Evolutionary conservation across 805 yeast genomes (phyloP), one percentile per base, ranked within the genome.

Genomic region (Candida yuanshanica): DNA sequence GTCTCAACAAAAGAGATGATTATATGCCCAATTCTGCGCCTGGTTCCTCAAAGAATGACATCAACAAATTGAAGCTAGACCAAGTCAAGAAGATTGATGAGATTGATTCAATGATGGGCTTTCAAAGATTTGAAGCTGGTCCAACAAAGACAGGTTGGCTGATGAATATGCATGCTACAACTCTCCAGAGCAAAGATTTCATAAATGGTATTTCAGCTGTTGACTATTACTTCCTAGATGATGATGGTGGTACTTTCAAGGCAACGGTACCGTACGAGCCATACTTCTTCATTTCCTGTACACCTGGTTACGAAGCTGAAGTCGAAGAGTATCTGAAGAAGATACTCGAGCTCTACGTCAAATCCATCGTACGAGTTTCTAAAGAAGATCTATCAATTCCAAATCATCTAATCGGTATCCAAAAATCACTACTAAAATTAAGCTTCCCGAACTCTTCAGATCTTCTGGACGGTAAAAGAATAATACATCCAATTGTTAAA

Each of bases 241-340:
- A 87, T 54, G 97, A 90, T 59, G 99, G 99, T 36, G 99, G 97
- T 7, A 79, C 85, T 34, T 93, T 95, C 68, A 93, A 91, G 58
- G 81, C 89, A 4, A 83, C 95, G 1, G 63, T 86, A 12, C 83
- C 75, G 43, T 86, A 76, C 57, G 89, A 87, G 51, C 99, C 99
- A 0, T 93, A 93, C 60, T 85, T 93, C 55, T 75, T 83, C 38
- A 64, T 93, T 10, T 70, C 78, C 3, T 77, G 87, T 48, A 68
- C 74, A n/a, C 74, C 74, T 1, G 77, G 79, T 5, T 61, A 59
- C 44, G 70, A 64, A 38, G 55, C 63, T 4, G 97, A 86, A 48
- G 87, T 89, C 4, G 98, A 93, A 61, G 99, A 93, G 55, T 83
- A 75, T 58, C 50, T 89, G 39, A 76, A 83, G 48, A 79, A 81